Evolutionary conservation across 1,284 basidiomycete genomes (phyloP).

Genomic region (Cutaneotrichosporon curvatum): DNA sequence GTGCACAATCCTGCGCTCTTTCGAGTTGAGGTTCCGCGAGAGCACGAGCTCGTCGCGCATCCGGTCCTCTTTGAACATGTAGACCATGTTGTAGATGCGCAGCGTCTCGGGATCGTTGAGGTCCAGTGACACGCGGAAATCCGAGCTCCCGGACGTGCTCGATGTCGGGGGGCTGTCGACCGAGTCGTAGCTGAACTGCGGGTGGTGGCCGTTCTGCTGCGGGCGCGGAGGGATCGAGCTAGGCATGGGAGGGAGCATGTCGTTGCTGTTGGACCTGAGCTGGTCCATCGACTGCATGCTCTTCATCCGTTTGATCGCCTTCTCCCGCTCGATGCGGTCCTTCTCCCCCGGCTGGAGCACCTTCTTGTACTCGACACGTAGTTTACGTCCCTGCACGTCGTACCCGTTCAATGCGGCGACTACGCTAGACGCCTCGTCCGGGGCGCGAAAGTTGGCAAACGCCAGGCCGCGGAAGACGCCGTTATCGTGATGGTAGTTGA

Average conservation of each 20-base stretch:
- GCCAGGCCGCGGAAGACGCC: slow-evolving; percentile 95
- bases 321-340: slow-evolving; percentile 97
- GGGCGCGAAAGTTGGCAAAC: slow-evolving; percentile 94
- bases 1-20: slow-evolving; percentile 88
- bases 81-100: slow-evolving; percentile 93
- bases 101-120: slow-evolving; percentile 91
- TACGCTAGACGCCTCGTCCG: slow-evolving; percentile 87
- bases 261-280: slow-evolving; percentile 6
- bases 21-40: slow-evolving; percentile 72
- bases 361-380: slow-evolving; percentile 99
- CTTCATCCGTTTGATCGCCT: slow-evolving; percentile 95
- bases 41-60: slow-evolving; percentile 98
- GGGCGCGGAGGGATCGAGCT: too few species aligned
- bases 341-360: slow-evolving; percentile 98
- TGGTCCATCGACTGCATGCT: slow-evolving; percentile 82
- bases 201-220: slow-evolving; percentile 47
- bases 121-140: slow-evolving; percentile 61
- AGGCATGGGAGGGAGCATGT: slow-evolving; percentile 5
- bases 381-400: slow-evolving; percentile 94
- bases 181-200: slow-evolving; percentile 44
- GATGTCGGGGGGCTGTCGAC: slow-evolving; percentile 53
- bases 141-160: slow-evolving; percentile 46
- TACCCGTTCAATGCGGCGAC: slow-evolving; percentile 76
- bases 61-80: slow-evolving; percentile 95
- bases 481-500: slow-evolving; percentile 96